Base-by-base conservation (phyloP, 495 filamentous ascomycete genomes). In the Aspergillus carlsbadensis region DNA sequence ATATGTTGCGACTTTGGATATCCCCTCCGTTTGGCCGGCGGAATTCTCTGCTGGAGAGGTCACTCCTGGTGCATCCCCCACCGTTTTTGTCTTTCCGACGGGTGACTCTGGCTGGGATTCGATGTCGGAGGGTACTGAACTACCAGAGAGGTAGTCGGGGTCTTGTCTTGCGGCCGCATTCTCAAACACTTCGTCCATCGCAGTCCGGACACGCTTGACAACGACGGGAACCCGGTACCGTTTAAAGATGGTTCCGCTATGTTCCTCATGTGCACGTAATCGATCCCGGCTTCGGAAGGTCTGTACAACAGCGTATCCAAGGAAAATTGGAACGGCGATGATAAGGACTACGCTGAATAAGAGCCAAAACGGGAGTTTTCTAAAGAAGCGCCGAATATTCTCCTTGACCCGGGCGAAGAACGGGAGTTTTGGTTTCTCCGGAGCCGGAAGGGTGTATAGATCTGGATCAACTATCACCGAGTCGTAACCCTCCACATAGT, bases 221-320 rank as follows among this genome's bases (percentile, higher is more conserved):
- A 92, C 81, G 10, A 94, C 72, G 17, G 90, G 90, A 8, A 94
- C 79, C 15, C 86, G 79, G 65, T 96, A 97, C 41, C 80, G 80
- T 29, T 81, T 77, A 18, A 83, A 74, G 37, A 83, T 74, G 22
- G 86, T 78, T 7, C 83, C 85, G 3, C 86, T 79, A 10, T 91
- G 90, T 24, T 77, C 74, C 47, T 90, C 86, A 66, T 98, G 92
- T 3, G 89, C 72, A 15, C 78, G 79, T 37, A 96, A 92, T 49
- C 94, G 82, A 51, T 84, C 76, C 14, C 75, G 74, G 65, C 89
- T 94, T 55, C 85, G 81, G 49, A 86, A 69, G 6, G 84, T 88
- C 67, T 98, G 91, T 26, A 92, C 70, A 17, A 75, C 81, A 1
- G 90, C 80, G 67, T 93, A 94, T 63, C 90, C 58, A 1, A 96